Conservation (phyloP, 208 protist species). For the Trypanosoma lewisi region DNA sequence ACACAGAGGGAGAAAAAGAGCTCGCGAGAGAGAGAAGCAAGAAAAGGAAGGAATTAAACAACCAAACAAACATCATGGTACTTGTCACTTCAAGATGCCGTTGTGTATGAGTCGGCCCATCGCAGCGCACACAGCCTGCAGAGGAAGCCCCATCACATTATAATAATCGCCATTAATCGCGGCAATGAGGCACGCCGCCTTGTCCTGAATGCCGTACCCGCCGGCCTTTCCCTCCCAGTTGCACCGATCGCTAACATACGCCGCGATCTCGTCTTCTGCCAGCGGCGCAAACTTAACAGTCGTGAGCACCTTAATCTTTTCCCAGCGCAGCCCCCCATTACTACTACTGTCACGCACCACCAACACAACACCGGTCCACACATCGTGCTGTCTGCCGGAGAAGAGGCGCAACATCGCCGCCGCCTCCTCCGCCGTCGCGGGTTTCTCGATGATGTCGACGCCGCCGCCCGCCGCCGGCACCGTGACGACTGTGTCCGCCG, state of each 20-base stretch:
- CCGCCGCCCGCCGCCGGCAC: constrained; percentile 6
- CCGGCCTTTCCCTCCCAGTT: constrained; percentile 43
- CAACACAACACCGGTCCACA: constrained; percentile 37
- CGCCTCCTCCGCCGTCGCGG: constrained; percentile 25
- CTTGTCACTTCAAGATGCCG: constrained; percentile 9
- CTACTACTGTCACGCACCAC: constrained; percentile 5
- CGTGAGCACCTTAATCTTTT: constrained; percentile 26
- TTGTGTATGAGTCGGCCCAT: constrained; percentile 25
- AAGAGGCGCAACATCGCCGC: constrained; percentile 28
- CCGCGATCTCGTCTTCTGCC: constrained; percentile 27
- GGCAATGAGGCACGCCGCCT: constrained; percentile 29
- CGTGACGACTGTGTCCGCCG: constrained; percentile 38
- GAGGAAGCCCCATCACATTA: constrained; percentile 46
- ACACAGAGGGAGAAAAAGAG: no score
- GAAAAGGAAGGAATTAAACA: constrained; percentile 14
- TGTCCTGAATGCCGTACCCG: constrained; percentile 47
- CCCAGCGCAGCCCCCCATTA: constrained; percentile 4
- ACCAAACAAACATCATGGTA: not conserved
- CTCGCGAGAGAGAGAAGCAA: constrained; percentile 21
- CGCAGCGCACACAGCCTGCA: constrained; percentile 25
- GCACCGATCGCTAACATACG: constrained; percentile 22
- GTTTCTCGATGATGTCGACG: constrained; percentile 37
- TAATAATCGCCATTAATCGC: constrained; percentile 46
- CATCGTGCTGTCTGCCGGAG: constrained; percentile 27
- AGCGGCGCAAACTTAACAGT: constrained; percentile 27